phyloP scores from a whole-genome alignment of 2,329 filamentous ascomycete genomes.

The Calonectria ilicicola region DNA sequence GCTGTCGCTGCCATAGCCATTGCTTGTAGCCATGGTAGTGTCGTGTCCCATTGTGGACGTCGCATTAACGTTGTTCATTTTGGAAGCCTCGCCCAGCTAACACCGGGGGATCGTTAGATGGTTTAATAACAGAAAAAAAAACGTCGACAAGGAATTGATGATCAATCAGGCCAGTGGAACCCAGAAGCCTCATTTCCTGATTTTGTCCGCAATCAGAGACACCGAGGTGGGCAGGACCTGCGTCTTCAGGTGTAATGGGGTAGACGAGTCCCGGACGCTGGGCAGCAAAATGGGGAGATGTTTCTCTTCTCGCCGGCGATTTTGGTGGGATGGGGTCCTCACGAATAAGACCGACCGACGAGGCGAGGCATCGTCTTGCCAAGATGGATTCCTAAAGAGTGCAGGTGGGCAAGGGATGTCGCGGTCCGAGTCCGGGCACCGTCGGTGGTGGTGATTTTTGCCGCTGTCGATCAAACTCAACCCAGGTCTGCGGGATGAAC shows the following conservation, averaged over 20 bases:
- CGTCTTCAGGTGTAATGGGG: conserved; percentile 21
- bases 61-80: conserved; percentile 50
- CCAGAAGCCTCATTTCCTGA: background rate
- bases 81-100: conserved; percentile 34
- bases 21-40: conserved; percentile 46
- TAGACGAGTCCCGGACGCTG: conserved; percentile 26
- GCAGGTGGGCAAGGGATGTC: conserved; percentile 23
- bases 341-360: conserved; percentile 35
- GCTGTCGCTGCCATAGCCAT: conserved; percentile 55
- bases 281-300: conserved; percentile 19
- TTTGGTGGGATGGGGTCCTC: conserved; percentile 38
- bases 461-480: conserved; percentile 20
- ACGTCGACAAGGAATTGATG: background rate
- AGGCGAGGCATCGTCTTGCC: conserved; percentile 41
- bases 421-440: conserved; percentile 15
- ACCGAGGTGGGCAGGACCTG: conserved; percentile 18
- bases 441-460: conserved; percentile 1
- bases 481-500: conserved; percentile 3
- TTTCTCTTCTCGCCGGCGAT: conserved; percentile 16
- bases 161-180: background rate
- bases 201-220: conserved; percentile 6
- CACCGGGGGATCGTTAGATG: conserved; percentile 15
- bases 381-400: conserved; percentile 30
- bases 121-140: background rate
- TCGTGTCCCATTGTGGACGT: conserved; percentile 48